Percentiles rank a stretch among this genome's conserved stretches.
These are phyloP conservation scores for Hypomontagnella monticulosa DNA, from an alignment of 495 filamentous ascomycete species.

Conservation along the genomic window DNA sequence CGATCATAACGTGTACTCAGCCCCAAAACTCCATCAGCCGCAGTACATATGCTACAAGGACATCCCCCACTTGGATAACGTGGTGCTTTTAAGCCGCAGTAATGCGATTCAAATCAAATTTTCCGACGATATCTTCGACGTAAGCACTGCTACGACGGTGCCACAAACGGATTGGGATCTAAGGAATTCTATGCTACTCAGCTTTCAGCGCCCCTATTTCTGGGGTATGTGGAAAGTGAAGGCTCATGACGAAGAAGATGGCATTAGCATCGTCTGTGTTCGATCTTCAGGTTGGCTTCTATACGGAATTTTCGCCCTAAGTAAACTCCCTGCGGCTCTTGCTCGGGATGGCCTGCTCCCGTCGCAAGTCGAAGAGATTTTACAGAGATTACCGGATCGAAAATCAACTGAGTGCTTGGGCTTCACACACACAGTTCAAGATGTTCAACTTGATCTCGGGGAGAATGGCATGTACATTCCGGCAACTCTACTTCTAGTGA, in stretches of 20 bases:
- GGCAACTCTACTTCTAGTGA: constrained; percentile 23
- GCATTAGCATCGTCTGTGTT: constrained; percentile 35
- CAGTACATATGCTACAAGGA: constrained; percentile 39
- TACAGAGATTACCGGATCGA: constrained; percentile 24
- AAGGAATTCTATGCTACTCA: constrained; percentile 35
- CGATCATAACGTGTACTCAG: constrained; percentile 33
- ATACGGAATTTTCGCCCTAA: constrained; percentile 34
- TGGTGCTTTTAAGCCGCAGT: constrained; percentile 27
- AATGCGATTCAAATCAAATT: constrained; percentile 32
- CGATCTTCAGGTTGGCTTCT: constrained; percentile 32
- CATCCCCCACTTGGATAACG: constrained; percentile 9
- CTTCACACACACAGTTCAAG: constrained; percentile 15
- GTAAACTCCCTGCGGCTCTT: constrained; percentile 21
- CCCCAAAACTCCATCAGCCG: constrained; percentile 25
- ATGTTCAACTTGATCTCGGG: constrained; percentile 14
- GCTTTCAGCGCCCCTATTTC: constrained; percentile 35
- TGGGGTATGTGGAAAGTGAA: constrained; percentile 36
- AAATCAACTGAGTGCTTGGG: constrained; percentile 15
- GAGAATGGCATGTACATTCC: constrained; percentile 11
- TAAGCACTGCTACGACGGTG: constrained; percentile 18
- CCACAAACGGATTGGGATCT: constrained; percentile 39
- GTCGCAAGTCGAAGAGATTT: constrained; percentile 29
- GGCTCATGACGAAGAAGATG: constrained; percentile 16
- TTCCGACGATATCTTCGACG: constrained; percentile 29
- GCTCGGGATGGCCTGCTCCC: constrained; percentile 22